Evolutionary conservation across 768 basidiomycete genomes (phyloP).

Genomic region (Leccinum obscurum): DNA sequence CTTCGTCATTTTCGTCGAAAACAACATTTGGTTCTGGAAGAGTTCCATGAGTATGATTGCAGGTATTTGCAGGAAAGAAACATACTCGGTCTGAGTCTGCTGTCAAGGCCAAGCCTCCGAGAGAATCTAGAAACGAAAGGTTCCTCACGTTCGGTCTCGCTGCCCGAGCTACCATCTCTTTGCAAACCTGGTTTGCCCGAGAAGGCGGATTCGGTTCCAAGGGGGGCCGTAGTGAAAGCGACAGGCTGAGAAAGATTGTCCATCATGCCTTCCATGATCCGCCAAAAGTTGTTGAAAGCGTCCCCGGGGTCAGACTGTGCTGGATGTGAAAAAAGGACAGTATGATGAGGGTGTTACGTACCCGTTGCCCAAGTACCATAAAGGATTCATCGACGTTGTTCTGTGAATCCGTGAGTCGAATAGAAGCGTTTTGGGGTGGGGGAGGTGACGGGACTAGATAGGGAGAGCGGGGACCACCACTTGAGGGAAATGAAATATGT

Average conservation of each 20-base stretch:
- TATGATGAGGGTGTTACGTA: slow-evolving; percentile 30
- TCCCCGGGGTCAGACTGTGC: slow-evolving; percentile 77
- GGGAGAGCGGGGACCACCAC: slow-evolving; percentile 14
- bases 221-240: slow-evolving; percentile 80
- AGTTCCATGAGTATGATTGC: slow-evolving; percentile 11
- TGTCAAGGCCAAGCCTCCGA: slow-evolving; percentile 37
- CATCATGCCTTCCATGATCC: slow-evolving; percentile 81
- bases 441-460: slow-evolving; percentile 46
- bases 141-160: slow-evolving; percentile 70
- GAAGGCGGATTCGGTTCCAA: slow-evolving; percentile 43
- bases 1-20: slow-evolving; percentile 57
- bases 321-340: background rate
- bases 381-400: slow-evolving; percentile 84
- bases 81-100: slow-evolving; percentile 24
- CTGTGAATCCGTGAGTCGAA: slow-evolving; percentile 47
- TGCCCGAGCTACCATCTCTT: slow-evolving; percentile 56
- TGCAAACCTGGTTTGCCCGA: slow-evolving; percentile 29
- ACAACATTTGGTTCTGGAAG: slow-evolving; percentile 19
- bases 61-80: background rate
- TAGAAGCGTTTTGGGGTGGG: slow-evolving; percentile 40
- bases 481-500: slow-evolving; percentile 21
- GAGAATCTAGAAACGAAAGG: slow-evolving; percentile 59
- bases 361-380: slow-evolving; percentile 82
- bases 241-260: slow-evolving; percentile 80
- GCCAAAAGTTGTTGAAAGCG: slow-evolving; percentile 89